These are phyloP conservation scores for Nicotiana otophora DNA, from an alignment of 257 asterid species.

Conservation along the genomic window DNA sequence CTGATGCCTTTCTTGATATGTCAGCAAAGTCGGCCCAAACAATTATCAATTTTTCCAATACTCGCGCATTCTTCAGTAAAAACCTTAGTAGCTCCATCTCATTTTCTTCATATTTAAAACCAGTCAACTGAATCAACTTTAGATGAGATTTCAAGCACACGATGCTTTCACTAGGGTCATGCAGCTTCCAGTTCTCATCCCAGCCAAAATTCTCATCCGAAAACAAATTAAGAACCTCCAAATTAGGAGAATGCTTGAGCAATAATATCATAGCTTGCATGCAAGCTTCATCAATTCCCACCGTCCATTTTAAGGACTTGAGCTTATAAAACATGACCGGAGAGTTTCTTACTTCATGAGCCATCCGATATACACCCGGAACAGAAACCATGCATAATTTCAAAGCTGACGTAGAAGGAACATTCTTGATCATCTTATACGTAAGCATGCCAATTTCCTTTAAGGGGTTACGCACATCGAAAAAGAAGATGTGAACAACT, in stretches of 20 bases:
- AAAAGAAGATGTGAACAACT: background rate
- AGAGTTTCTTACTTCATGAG: background rate
- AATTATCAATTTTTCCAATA: background rate
- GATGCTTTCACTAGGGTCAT: background rate
- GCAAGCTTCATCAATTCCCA: background rate
- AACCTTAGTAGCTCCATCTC: conserved; percentile 10
- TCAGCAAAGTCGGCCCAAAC: background rate
- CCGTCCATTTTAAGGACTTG: background rate
- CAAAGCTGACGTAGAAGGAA: background rate
- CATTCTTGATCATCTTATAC: background rate
- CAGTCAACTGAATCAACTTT: background rate
- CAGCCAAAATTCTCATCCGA: background rate
- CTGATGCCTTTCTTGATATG: background rate
- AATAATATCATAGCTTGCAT: background rate
- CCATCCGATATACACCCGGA: background rate
- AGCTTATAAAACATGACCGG: background rate
- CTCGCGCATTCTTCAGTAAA: background rate
- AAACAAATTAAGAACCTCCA: background rate
- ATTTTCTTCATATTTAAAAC: background rate
- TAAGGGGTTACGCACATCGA: background rate
- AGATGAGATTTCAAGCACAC: conserved; percentile 2
- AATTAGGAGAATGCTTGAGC: conserved; percentile 11
- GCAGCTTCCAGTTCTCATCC: background rate
- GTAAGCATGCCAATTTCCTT: background rate
- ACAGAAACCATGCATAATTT: background rate